Base-by-base conservation (phyloP, 2,329 filamentous ascomycete species). In the Fusarium anthophilum region DNA sequence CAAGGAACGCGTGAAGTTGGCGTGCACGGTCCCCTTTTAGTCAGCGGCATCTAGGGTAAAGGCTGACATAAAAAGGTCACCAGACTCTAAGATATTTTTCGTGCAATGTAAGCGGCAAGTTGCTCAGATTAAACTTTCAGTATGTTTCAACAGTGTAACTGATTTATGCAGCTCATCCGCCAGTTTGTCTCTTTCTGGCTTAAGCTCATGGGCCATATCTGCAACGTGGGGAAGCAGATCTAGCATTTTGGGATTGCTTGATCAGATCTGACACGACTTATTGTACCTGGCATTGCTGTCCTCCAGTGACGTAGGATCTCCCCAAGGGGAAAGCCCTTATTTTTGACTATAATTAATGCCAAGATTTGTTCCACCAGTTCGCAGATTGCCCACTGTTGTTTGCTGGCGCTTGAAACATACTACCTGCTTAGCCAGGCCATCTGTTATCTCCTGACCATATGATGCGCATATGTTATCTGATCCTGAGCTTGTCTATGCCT, bases 1-100 rank as follows among this genome's bases (percentile, higher is more conserved):
- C 69, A 60, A 65, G 55, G 82, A 84, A 83, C 83, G 83, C 83
- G 83, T 83, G 82, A 83, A 81, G 82, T 83, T 72, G 75, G 67
- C 73, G 72, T 68, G 81, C 80, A 80, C 81, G 80, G 80, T 62
- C 80, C 61, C 38, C 20, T 10, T 45, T 66, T 68, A 68, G 63
- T 68, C 65, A 68, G 63, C 65, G 44, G 35, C 6, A n/a, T 26
- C 2, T 17, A 17, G 12, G 24, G 11, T 24, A 7, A 41, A 39
- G 37, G 51, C 26, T 55, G 51, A 55, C 51, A 55, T 55, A 41
- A 55, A 55, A n/a, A 41, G 37, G 37, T 28, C 35, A 55, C 37
- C 35, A 41, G 37, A 28, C 51, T 55, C 24, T 28, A 13, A n/a
- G 18, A 63, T 45, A n/a, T 20, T 24, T 18, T 50, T 11, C 20